Evolutionary conservation across 2,329 filamentous ascomycete species (phyloP).

Genomic region (Blastomyces percursus): DNA sequence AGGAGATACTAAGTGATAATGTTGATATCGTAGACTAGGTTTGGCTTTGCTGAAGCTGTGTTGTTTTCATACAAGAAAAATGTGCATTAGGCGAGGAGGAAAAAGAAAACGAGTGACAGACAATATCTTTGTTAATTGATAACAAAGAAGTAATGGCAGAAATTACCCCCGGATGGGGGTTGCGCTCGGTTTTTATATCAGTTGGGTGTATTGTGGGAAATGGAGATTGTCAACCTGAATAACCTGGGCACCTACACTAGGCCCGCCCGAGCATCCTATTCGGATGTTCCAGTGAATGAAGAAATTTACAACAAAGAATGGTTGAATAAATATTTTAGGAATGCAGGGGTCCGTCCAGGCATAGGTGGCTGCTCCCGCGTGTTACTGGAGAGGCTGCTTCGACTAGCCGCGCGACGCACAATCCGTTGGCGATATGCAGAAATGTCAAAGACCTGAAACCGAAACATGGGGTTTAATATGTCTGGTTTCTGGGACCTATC

Average conservation of each 20-base stretch:
- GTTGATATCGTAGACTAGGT: not conserved
- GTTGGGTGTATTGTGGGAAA: not conserved
- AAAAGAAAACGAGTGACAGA: slow-evolving; percentile 2
- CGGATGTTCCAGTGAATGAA: not conserved
- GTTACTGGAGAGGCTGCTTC: not conserved
- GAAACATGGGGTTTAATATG: not conserved
- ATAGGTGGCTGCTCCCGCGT: slow-evolving; percentile 3
- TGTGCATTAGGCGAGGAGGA: too few relatives aligned
- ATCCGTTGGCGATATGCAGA: slow-evolving; percentile 3
- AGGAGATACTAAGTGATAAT: not conserved
- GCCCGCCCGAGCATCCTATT: not conserved
- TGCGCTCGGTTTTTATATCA: not conserved
- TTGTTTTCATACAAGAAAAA: not conserved
- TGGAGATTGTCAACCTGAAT: not conserved
- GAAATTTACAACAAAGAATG: not conserved
- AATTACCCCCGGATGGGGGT: not conserved
- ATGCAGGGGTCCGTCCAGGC: slow-evolving; percentile 4
- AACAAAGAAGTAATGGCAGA: not conserved
- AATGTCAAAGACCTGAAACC: not conserved
- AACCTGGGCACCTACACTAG: not conserved
- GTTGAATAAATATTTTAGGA: not conserved
- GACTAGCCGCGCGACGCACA: not conserved
- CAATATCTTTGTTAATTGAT: not conserved
- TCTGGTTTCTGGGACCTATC: not conserved
- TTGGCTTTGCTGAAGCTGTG: not conserved